Conservation (phyloP, 192 early-diverging fungal species). For the Lunasporangiospora selenospora region DNA sequence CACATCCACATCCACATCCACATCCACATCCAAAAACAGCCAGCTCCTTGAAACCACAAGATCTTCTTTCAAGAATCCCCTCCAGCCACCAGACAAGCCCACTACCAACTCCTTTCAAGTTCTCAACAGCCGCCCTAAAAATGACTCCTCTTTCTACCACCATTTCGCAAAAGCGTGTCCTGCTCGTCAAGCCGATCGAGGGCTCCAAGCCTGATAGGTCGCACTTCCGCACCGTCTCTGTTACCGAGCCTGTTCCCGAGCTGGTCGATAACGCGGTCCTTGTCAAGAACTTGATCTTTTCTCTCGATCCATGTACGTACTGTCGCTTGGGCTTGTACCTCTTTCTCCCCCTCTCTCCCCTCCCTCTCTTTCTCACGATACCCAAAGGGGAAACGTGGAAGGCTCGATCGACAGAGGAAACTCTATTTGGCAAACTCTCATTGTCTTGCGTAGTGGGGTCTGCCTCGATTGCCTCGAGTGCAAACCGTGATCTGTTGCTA, state of each 20-base stretch:
- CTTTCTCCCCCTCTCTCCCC: too few species aligned
- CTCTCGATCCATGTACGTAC: slow-evolving; percentile 80
- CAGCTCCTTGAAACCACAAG: too few species aligned
- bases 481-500: too few species aligned
- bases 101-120: background rate
- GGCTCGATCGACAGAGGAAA: too few species aligned
- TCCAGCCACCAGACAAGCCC: background rate
- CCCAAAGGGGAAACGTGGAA: too few species aligned
- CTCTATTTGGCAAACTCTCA: background rate
- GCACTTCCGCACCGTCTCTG: slow-evolving; percentile 6
- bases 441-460: background rate
- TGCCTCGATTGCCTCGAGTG: background rate
- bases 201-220: slow-evolving; percentile 11
- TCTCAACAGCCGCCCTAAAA: too few species aligned
- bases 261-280: slow-evolving; percentile 54
- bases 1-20: slow-evolving; percentile 10
- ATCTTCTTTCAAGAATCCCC: too few species aligned
- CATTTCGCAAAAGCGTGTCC: too few species aligned
- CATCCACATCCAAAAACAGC: too few species aligned
- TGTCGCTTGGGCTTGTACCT: too few species aligned
- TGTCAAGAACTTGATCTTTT: slow-evolving; percentile 66
- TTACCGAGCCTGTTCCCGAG: slow-evolving; percentile 6
- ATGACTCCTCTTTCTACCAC: too few species aligned
- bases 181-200: slow-evolving; percentile 15
- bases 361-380: too few species aligned